These are phyloP conservation scores for Aspergillus diversus DNA, from an alignment of 495 filamentous ascomycete genomes.

Conservation along the genomic window DNA sequence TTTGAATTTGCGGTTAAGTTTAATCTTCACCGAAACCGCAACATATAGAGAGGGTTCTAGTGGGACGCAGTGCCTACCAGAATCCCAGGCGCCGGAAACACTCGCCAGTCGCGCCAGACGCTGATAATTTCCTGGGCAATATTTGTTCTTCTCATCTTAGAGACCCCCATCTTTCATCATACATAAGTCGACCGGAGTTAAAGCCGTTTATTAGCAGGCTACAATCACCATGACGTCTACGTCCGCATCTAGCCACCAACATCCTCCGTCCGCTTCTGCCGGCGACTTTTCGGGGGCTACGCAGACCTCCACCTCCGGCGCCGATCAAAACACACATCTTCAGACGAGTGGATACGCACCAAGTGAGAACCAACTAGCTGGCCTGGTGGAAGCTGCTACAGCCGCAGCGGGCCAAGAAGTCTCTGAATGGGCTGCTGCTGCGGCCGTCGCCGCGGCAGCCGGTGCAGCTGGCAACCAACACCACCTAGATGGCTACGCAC, in stretches of 20 bases:
- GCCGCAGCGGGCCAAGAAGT: conserved; percentile 56
- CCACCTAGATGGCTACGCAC: conserved; percentile 44
- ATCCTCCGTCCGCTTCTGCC: conserved; percentile 35
- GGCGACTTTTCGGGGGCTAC: conserved; percentile 33
- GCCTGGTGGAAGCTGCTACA: conserved; percentile 56
- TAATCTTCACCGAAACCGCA: too few species aligned
- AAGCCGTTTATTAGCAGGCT: neutral
- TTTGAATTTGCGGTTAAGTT: too few species aligned
- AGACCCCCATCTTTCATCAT: too few species aligned
- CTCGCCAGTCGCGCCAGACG: too few species aligned
- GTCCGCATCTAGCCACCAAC: conserved; percentile 36
- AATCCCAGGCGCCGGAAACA: too few species aligned
- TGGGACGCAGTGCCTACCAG: too few species aligned
- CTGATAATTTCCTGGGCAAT: too few species aligned
- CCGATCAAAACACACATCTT: conserved; percentile 41
- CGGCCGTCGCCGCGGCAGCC: conserved; percentile 40
- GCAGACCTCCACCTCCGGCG: conserved; percentile 30
- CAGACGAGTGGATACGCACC: conserved; percentile 41
- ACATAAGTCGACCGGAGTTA: too few species aligned
- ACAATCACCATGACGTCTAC: conserved; percentile 35
- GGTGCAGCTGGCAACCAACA: conserved; percentile 44
- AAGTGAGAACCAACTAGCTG: conserved; percentile 55
- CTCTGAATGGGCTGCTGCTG: conserved; percentile 46
- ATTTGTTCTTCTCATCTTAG: too few species aligned
- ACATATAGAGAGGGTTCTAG: too few species aligned